phyloP scores from a whole-genome alignment of 139 green algal genomes.

The Chlamydomonas eustigma region DNA sequence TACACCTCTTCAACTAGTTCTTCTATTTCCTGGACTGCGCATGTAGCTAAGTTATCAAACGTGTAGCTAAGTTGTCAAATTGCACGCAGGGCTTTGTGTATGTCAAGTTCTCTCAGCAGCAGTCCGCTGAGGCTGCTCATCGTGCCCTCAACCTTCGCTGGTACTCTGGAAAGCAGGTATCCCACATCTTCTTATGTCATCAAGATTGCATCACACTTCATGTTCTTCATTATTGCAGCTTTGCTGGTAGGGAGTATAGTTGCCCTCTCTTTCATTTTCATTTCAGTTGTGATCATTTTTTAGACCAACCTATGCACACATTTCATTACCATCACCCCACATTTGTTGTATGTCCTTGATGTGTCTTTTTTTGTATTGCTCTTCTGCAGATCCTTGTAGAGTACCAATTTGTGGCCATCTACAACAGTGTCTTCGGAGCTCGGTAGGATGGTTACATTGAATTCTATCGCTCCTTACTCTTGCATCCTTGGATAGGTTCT shows the following conservation, averaged over 20 bases:
- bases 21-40: no score
- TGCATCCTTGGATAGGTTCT: no score
- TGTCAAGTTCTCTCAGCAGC: slow-evolving; percentile 68
- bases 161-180: slow-evolving; percentile 42
- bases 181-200: no score
- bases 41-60: no score
- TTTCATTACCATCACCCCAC: no score
- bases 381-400: slow-evolving; percentile 65
- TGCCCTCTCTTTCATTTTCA: not conserved
- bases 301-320: no score
- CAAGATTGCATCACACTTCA: no score
- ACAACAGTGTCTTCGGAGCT: slow-evolving; percentile 64
- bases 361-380: not conserved
- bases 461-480: no score
- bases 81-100: slow-evolving; percentile 97
- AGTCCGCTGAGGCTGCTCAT: slow-evolving; percentile 64
- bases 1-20: not conserved
- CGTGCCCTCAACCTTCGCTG: slow-evolving; percentile 78
- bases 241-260: not conserved
- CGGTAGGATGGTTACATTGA: not conserved
- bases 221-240: no score
- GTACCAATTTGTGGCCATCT: slow-evolving; percentile 80
- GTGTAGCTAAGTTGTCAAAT: no score
- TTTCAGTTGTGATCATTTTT: not conserved
- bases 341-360: no score